Evolutionary conservation across 116 monocot genomes (phyloP), one percentile per base, ranked within the genome.

Genomic region (Dioscorea cayenensis): DNA sequence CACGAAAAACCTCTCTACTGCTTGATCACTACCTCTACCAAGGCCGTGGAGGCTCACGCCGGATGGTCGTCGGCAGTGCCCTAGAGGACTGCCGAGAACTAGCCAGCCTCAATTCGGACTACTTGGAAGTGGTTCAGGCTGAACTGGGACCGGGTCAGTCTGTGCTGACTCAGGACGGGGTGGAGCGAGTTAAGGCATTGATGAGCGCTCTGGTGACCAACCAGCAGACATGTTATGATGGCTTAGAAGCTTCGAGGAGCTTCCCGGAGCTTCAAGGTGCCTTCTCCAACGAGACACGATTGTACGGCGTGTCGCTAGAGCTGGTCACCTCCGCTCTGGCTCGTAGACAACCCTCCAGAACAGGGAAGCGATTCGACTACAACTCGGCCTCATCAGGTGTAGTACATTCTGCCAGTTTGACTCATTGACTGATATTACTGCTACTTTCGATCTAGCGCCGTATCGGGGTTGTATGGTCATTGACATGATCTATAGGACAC

Each of bases 211-310:
- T 82, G 65, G 35, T 77, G 28, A 82, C 82, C 14, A 82, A 82
- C 69, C 73, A 77, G 66, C 82, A 82, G 66, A 82, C 82, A n/a
- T 82, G 82, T 70, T 55, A 52, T 49, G 82, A 82, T 49, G 77
- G 74, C 25, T 66, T 77, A 4, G 64, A 49, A n/a, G 48, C 60
- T 16, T 66, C 74, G 5, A 18, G 32, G 6, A 32, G 17, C 29
- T 13, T 22, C 36, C 19, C 52, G 20, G 69, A 73, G 69, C 28
- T 79, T 35, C 51, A 16, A 22, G 51, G n/a, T 20, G 49, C 67
- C 5, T 14, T 75, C 51, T 37, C 62, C 14, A 43, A 82, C 36
- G 69, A 28, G 32, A 70, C 74, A 4, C 68, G 64, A 70, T 11
- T 82, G 18, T 82, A 82, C 70, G 51, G 70, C 6, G 60, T 74